phyloP scores from a whole-genome alignment of 805 yeast genomes.

The Candida takata region DNA sequence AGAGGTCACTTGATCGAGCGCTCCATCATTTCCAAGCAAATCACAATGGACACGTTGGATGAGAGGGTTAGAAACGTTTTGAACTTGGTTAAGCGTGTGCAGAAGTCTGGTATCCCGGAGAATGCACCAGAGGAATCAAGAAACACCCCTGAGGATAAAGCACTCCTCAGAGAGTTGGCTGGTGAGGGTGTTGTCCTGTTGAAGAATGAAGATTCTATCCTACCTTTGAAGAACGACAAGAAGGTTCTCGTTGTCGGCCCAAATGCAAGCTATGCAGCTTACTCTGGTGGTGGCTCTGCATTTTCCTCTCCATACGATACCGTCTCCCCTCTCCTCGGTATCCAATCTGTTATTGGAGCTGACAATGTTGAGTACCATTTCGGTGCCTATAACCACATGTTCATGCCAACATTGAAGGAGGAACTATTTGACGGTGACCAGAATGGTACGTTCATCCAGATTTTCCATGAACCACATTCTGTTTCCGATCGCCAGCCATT shows the following conservation, averaged over 20 bases:
- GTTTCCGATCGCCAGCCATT: constrained; percentile 22
- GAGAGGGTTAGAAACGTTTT: constrained; percentile 43
- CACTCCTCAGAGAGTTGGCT: constrained; percentile 36
- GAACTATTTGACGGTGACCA: constrained; percentile 8
- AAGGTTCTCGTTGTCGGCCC: constrained; percentile 53
- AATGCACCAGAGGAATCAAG: constrained; percentile 32
- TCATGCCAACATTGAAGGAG: constrained; percentile 25
- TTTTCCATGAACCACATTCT: constrained; percentile 18
- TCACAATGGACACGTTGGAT: constrained; percentile 35
- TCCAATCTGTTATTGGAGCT: constrained; percentile 23
- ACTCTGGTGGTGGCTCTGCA: constrained; percentile 62
- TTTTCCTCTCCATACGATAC: constrained; percentile 41
- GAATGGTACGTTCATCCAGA: constrained; percentile 21
- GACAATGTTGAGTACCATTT: constrained; percentile 21
- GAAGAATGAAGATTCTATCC: constrained; percentile 40
- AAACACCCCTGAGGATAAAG: constrained; percentile 35
- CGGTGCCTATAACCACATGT: constrained; percentile 31
- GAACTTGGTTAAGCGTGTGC: constrained; percentile 37
- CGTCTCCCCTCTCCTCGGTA: constrained; percentile 42
- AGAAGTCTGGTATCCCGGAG: constrained; percentile 35
- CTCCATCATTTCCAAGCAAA: constrained; percentile 32
- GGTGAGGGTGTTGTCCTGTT: constrained; percentile 49
- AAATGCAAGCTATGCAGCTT: constrained; percentile 42
- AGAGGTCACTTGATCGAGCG: constrained; percentile 28
- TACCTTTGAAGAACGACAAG: constrained; percentile 40